Base-by-base conservation (phyloP, 2,329 filamentous ascomycete genomes). In the Davidsoniella australis region DNA sequence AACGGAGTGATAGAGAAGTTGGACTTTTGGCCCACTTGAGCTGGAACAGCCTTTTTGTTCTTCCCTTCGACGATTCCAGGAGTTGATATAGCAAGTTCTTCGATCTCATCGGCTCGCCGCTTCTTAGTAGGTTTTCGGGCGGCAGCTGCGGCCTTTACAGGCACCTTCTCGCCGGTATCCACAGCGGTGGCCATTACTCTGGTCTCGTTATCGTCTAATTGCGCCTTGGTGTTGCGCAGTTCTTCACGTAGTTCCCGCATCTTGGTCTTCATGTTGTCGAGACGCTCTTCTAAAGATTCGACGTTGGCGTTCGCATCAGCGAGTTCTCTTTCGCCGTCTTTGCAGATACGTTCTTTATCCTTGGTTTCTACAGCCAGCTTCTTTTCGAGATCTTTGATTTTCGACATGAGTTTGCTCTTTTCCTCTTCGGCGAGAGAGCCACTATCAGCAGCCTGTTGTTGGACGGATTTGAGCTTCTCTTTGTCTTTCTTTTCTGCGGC, bases 1-100 rank as follows among this genome's bases (percentile, higher is more conserved):
- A 94, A 95, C 0, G 89, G 89, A 0, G 89, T 96, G 55, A 95
- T 86, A 3, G 87, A 94, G 63, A 96, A 95, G 2, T 75, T 80
- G 0, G 88, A 95, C 63, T 94, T 95, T 59, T 94, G 85, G 26
- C 84, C 86, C 4, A 83, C 68, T 10, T 59, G 49, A 1, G 64
- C 57, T 49, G 77, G 66, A 1, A 75, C 71, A 37, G 75, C 72
- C 60, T 78, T 80, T 62, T 80, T 82, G 40, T 66, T 66, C 55
- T 66, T 68, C 49, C 60, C 56, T 47, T 63, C 60, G 52, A 65
- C 54, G 45, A 68, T 60, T 56, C 67, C 47, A 59, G 68, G 63
- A 4, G 73, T 68, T 40, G 69, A 63, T 49, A 72, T 70, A 8
- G 65, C 64, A 36, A 67, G 62, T 26, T 73, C 70, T 29, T 69